Percentiles rank a stretch among this genome's conserved stretches.
Evolutionary conservation across 306 rosid genomes (phyloP).

Genomic region (Ormosia semicastrata): DNA sequence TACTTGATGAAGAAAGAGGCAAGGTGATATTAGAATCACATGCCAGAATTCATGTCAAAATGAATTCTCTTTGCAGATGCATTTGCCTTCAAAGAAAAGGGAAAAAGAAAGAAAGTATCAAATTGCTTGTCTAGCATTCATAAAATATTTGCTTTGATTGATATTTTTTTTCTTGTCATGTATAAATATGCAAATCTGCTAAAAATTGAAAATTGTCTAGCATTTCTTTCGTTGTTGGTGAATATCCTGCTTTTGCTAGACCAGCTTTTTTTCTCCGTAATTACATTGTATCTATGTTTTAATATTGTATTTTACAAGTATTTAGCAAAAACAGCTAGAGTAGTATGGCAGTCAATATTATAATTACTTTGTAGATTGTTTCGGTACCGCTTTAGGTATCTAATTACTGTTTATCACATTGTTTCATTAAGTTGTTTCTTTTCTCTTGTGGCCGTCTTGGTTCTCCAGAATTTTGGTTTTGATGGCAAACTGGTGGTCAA

Average conservation of each 20-base stretch:
- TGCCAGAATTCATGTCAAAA: not conserved
- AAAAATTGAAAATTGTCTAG: not conserved
- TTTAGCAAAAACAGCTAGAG: not conserved
- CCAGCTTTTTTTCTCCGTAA: not conserved
- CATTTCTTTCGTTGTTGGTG: not conserved
- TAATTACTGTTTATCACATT: not conserved
- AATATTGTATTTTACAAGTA: not conserved
- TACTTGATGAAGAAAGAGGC: not conserved
- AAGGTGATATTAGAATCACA: not conserved
- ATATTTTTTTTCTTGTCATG: not conserved
- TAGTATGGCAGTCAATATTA: not conserved
- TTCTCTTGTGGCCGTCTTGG: not conserved
- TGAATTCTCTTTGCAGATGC: not conserved
- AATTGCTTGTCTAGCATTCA: not conserved
- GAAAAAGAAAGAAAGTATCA: not conserved
- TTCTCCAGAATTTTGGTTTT: slow-evolving; percentile 84
- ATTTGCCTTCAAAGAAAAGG: not conserved
- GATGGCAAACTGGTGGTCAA: slow-evolving; percentile 91
- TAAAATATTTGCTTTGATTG: not conserved
- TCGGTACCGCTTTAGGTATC: not conserved
- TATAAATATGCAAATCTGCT: not conserved
- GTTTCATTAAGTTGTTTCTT: not conserved
- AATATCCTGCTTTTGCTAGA: not conserved
- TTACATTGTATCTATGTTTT: not conserved
- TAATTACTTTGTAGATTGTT: not conserved